phyloP scores from a whole-genome alignment of 2,329 filamentous ascomycete species.

The Exophiala phaeomuriformis region DNA sequence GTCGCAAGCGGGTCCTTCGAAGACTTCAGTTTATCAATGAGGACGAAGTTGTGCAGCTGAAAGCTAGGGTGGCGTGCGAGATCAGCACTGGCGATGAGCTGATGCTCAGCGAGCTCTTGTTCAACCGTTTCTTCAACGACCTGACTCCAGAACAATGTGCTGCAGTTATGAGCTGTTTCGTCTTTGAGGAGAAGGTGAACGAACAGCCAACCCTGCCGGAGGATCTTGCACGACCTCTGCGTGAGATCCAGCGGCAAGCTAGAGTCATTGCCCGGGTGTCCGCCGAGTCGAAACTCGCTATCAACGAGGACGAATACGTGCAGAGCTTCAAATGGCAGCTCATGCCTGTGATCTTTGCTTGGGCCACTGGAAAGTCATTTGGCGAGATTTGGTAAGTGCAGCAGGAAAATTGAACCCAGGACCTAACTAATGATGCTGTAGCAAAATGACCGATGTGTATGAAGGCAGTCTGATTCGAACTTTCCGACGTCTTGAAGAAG shows the following conservation, averaged over 20 bases:
- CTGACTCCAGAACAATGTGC: constrained; percentile 81
- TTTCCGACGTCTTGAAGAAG: constrained; percentile 89
- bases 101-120: constrained; percentile 83
- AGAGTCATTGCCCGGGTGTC: constrained; percentile 86
- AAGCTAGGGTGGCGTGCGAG: constrained; percentile 94
- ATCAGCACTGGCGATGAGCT: constrained; percentile 96
- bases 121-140: constrained; percentile 98
- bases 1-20: constrained; percentile 86
- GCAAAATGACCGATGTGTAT: constrained; percentile 98
- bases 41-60: constrained; percentile 87
- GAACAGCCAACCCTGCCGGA: constrained; percentile 65
- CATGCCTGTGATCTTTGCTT: constrained; percentile 92
- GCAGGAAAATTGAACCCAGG: neutral
- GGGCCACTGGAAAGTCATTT: constrained; percentile 86
- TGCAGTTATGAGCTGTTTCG: constrained; percentile 82
- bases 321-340: constrained; percentile 85
- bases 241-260: constrained; percentile 81
- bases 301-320: constrained; percentile 95
- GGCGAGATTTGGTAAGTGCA: constrained; percentile 81
- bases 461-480: constrained; percentile 93
- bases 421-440: constrained; percentile 34
- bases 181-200: constrained; percentile 93
- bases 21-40: constrained; percentile 95
- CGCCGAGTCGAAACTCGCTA: constrained; percentile 81
- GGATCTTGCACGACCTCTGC: constrained; percentile 75